Conservation (phyloP, 208 protist genomes). For the Crithidia expoeki region DNA sequence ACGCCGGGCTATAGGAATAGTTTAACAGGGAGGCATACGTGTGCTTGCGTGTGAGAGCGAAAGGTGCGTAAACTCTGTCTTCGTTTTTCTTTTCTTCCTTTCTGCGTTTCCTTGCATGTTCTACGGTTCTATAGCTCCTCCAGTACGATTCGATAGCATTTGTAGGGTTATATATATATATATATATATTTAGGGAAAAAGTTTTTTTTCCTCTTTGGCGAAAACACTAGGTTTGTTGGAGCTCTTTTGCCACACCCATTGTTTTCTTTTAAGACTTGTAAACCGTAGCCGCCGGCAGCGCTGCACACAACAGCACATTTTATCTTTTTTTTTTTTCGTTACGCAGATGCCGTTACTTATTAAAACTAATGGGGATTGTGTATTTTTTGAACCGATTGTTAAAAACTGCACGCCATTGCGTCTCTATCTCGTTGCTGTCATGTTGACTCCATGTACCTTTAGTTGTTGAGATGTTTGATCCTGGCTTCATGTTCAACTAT, state of each 20-base stretch:
- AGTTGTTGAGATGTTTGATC: slow-evolving; percentile 8
- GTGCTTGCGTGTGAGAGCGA: slow-evolving; percentile 12
- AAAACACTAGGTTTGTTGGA: no score
- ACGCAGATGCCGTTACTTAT: not conserved
- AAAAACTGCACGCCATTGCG: not conserved
- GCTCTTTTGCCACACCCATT: no score
- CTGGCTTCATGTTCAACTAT: slow-evolving; percentile 10
- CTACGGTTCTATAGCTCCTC: not conserved
- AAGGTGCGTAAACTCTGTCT: slow-evolving; percentile 11
- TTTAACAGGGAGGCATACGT: slow-evolving; percentile 1
- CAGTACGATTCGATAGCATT: no score
- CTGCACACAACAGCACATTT: not conserved
- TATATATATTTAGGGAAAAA: not conserved
- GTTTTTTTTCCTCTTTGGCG: not conserved
- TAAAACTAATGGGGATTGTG: no score
- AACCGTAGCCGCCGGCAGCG: not conserved
- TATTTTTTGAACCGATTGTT: no score
- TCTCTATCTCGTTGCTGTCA: slow-evolving; percentile 3
- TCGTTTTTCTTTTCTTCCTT: not conserved
- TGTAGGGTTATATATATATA: no score
- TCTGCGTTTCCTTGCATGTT: no score
- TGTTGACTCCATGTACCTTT: slow-evolving; percentile 9
- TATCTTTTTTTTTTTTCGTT: not conserved
- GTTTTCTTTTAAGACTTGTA: not conserved
- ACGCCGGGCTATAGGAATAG: not conserved